These are phyloP conservation scores for Nicotiana undulata DNA, from an alignment of 257 asterid species.

Conservation along the genomic window DNA sequence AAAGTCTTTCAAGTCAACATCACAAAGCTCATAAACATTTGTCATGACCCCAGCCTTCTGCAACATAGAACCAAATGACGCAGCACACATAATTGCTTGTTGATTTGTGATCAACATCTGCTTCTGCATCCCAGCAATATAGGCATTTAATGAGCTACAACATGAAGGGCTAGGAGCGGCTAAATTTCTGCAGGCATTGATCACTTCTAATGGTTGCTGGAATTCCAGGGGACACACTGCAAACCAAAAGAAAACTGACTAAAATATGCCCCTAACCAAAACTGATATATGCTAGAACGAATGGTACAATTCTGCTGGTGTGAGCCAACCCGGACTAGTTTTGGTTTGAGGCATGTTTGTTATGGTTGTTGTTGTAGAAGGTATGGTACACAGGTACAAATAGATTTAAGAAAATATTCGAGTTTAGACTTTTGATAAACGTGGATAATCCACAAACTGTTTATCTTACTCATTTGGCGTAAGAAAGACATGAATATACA, in stretches of 20 bases:
- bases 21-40: slow-evolving; percentile 85
- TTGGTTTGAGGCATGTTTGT: not conserved
- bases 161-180: slow-evolving; percentile 84
- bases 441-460: not conserved
- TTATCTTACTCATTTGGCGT: not conserved
- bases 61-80: slow-evolving; percentile 76
- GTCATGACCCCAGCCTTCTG: slow-evolving; percentile 85
- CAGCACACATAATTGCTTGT: slow-evolving; percentile 89
- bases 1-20: slow-evolving; percentile 90
- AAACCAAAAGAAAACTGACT: slow-evolving; percentile 8
- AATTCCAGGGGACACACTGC: slow-evolving; percentile 90
- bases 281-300: not conserved
- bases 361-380: not conserved
- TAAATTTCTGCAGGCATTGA: slow-evolving; percentile 61
- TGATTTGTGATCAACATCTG: slow-evolving; percentile 92
- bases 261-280: not conserved
- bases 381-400: not conserved
- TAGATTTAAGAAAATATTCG: not conserved
- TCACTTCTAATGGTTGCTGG: slow-evolving; percentile 71
- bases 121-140: slow-evolving; percentile 63
- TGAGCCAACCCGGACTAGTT: not conserved
- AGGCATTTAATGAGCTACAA: slow-evolving; percentile 70
- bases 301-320: not conserved
- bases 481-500: not conserved
- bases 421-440: not conserved